Evolutionary conservation across 176 grass and related monocot genomes (phyloP).

Genomic region (Zea luxurians): DNA sequence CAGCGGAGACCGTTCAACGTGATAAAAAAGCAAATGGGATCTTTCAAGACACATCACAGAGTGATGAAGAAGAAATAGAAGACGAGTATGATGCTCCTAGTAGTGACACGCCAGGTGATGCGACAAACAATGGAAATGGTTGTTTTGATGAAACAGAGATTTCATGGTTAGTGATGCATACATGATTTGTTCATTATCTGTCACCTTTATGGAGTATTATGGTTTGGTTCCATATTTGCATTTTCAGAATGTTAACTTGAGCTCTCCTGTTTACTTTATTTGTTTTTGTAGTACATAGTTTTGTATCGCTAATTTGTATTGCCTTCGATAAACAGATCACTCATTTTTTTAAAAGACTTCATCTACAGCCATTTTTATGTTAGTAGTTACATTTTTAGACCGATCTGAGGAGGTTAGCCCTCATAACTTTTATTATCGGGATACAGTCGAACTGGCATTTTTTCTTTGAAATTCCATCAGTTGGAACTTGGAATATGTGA

Average conservation of each 20-base stretch:
- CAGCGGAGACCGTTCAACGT: not conserved
- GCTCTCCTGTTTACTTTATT: not conserved
- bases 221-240: not conserved
- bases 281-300: not conserved
- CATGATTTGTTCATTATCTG: not conserved
- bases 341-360: not conserved
- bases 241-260: conserved; percentile 14
- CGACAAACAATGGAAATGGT: conserved; percentile 18
- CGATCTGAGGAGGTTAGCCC: not conserved
- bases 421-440: not conserved
- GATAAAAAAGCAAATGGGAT: conserved; percentile 16
- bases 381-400: not conserved
- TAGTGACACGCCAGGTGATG: conserved; percentile 22
- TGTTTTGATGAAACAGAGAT: conserved; percentile 15
- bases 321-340: not conserved
- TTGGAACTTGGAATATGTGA: too few species aligned
- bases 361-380: conserved; percentile 6
- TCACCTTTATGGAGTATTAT: not conserved
- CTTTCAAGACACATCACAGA: conserved; percentile 17
- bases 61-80: conserved; percentile 27
- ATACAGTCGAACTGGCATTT: not conserved
- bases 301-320: conserved; percentile 5
- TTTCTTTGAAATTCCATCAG: not conserved
- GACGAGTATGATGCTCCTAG: conserved; percentile 4
- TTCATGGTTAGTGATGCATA: conserved; percentile 45